These are phyloP conservation scores for Dactylellina leptospora DNA, from an alignment of 2,329 filamentous ascomycete genomes.

Conservation along the genomic window DNA sequence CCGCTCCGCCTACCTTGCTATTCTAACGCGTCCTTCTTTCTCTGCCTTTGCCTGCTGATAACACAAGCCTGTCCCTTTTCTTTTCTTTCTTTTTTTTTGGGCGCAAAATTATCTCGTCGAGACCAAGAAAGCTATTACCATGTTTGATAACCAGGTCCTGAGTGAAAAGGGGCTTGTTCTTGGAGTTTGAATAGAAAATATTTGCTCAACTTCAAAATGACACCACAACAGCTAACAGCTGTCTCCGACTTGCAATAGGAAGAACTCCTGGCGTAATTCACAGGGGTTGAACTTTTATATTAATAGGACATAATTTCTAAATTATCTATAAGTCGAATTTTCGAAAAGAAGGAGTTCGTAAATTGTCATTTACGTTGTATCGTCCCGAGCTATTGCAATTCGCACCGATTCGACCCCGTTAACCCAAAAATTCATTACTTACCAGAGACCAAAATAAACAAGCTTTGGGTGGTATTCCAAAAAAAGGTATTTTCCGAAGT, in stretches of 20 bases:
- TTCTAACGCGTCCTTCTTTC: too few species aligned
- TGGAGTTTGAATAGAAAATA: not conserved
- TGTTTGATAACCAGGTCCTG: not conserved
- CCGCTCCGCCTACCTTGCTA: too few species aligned
- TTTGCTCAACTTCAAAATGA: not conserved
- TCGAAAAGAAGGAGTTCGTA: not conserved
- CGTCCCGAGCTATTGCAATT: too few species aligned
- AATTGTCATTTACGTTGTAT: too few species aligned
- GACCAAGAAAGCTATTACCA: not conserved
- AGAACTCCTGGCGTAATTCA: too few species aligned
- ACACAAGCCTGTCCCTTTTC: not conserved
- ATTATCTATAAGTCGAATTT: conserved; percentile 1
- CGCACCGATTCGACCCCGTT: too few species aligned
- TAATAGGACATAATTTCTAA: too few species aligned
- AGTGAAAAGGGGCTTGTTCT: not conserved
- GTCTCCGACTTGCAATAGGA: too few species aligned
- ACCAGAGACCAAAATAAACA: not conserved
- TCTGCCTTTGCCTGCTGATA: not conserved
- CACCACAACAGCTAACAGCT: too few species aligned
- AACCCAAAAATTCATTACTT: not conserved
- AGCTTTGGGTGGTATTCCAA: not conserved
- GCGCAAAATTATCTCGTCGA: not conserved
- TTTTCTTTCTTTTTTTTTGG: not conserved
- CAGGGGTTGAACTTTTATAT: too few species aligned
- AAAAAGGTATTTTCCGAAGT: not conserved